These are phyloP conservation scores for Solanum pimpinellifolium DNA, from an alignment of 257 asterid genomes.

Conservation along the genomic window DNA sequence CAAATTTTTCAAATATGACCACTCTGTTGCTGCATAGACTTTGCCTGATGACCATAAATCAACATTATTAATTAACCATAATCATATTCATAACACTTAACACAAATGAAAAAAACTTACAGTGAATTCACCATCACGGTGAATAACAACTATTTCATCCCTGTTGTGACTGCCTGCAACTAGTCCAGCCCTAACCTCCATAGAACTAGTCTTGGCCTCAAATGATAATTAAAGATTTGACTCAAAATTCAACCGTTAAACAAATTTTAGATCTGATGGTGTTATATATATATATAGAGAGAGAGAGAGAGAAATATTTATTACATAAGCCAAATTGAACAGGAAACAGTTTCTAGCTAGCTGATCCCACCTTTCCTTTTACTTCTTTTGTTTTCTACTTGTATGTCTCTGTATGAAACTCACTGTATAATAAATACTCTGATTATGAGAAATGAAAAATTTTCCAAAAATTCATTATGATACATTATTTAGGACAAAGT, in stretches of 20 bases:
- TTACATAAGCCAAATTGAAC: background rate
- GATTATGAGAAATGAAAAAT: background rate
- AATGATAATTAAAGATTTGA: background rate
- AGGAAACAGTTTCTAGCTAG: background rate
- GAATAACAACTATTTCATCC: constrained; percentile 13
- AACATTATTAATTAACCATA: background rate
- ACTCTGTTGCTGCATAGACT: background rate
- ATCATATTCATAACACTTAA: background rate
- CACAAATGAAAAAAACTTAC: background rate
- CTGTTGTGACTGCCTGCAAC: constrained; percentile 5
- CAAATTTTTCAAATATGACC: constrained; percentile 13
- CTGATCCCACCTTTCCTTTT: background rate
- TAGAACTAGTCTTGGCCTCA: background rate
- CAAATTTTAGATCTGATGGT: background rate
- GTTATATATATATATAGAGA: background rate
- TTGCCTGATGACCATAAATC: background rate
- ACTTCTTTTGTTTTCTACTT: background rate
- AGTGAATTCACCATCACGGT: background rate
- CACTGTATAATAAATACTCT: background rate
- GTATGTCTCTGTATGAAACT: background rate
- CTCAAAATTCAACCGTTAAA: background rate
- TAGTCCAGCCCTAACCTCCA: constrained; percentile 2
- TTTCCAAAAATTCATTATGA: background rate
- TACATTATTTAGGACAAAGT: background rate
- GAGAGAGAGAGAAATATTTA: background rate